phyloP scores from a whole-genome alignment of 176 grass and related monocot species.

The Tuctoria greenei region DNA sequence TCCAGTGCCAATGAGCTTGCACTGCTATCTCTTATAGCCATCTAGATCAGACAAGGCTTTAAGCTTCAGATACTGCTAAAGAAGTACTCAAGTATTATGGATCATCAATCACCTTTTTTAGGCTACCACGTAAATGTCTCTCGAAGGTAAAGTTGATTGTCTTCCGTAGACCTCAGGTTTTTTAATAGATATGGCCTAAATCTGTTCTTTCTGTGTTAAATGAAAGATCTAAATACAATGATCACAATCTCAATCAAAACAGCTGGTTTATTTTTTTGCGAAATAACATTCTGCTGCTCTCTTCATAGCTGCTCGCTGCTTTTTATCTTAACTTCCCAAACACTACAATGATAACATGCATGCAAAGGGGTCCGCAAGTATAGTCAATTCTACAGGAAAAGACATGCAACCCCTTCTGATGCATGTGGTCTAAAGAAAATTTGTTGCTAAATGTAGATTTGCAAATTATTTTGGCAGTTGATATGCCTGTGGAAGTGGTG shows the following conservation, averaged over 20 bases:
- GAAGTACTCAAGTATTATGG: slow-evolving; percentile 28
- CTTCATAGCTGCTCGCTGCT: neutral
- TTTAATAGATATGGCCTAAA: slow-evolving; percentile 4
- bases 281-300: neutral
- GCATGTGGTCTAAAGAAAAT: slow-evolving; percentile 56
- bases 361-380: slow-evolving; percentile 26
- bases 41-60: slow-evolving; percentile 58
- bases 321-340: slow-evolving; percentile 29
- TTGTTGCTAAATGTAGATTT: slow-evolving; percentile 44
- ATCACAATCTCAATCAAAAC: slow-evolving; percentile 22
- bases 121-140: slow-evolving; percentile 17
- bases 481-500: slow-evolving; percentile 36
- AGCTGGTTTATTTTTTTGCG: neutral
- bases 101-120: slow-evolving; percentile 31
- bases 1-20: slow-evolving; percentile 60
- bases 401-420: slow-evolving; percentile 36
- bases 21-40: slow-evolving; percentile 46
- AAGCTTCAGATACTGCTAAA: slow-evolving; percentile 47
- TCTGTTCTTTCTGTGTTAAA: slow-evolving; percentile 31
- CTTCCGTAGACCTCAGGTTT: slow-evolving; percentile 2
- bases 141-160: slow-evolving; percentile 26
- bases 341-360: slow-evolving; percentile 31
- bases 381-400: slow-evolving; percentile 46
- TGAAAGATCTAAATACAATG: neutral
- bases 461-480: slow-evolving; percentile 39